Percentiles rank a stretch among this genome's conserved stretches.
Evolutionary conservation across 116 monocot species (phyloP).

Genomic region (Posidonia oceanica): DNA sequence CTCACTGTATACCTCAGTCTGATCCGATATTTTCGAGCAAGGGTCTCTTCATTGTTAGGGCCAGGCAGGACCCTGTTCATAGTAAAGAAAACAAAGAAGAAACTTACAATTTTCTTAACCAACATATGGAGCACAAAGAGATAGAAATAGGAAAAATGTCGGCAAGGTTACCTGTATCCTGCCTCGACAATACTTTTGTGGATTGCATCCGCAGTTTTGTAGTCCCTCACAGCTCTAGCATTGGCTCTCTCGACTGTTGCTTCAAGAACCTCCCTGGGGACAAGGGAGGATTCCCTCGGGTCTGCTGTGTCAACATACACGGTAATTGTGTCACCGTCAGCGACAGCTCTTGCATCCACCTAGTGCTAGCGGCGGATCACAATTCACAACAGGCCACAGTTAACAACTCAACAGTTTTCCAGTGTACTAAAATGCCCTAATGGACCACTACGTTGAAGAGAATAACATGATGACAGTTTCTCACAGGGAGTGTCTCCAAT

Average conservation of each 20-base stretch:
- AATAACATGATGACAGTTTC: conserved; percentile 6
- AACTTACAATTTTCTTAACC: background rate
- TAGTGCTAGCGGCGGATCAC: conserved; percentile 8
- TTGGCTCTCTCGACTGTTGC: conserved; percentile 40
- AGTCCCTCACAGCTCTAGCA: conserved; percentile 51
- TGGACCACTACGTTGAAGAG: background rate
- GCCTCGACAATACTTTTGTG: conserved; percentile 53
- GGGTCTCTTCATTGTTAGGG: conserved; percentile 31
- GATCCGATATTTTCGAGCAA: conserved; percentile 77
- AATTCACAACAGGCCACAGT: background rate
- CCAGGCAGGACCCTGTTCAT: conserved; percentile 36
- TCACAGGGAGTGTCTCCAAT: conserved; percentile 77
- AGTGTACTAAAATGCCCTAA: background rate
- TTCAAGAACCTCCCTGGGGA: conserved; percentile 42
- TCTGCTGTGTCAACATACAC: conserved; percentile 60
- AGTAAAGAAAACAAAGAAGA: background rate
- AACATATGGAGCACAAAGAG: too few species aligned
- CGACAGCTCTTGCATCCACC: conserved; percentile 52
- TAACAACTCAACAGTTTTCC: background rate
- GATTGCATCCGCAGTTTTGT: conserved; percentile 48
- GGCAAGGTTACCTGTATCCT: conserved; percentile 51
- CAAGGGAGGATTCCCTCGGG: conserved; percentile 37
- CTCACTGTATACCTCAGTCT: conserved; percentile 50
- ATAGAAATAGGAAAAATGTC: too few species aligned
- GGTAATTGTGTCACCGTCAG: conserved; percentile 67